These are phyloP conservation scores for Cucurbita pepo DNA, from an alignment of 306 rosid species.

Conservation along the genomic window DNA sequence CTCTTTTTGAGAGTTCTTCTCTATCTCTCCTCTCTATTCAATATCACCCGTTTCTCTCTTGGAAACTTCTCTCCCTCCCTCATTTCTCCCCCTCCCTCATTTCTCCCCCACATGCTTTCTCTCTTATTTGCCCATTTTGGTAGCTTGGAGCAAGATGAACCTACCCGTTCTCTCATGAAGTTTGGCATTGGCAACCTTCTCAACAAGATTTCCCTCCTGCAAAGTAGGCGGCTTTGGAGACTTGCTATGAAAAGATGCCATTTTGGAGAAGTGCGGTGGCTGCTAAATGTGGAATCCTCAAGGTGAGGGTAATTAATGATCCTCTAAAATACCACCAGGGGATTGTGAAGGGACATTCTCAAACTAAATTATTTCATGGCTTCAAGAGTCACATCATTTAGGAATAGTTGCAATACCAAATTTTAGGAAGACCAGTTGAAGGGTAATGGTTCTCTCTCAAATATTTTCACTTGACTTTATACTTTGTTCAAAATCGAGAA, in stretches of 20 bases:
- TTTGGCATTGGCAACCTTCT: neutral
- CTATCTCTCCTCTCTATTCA: neutral
- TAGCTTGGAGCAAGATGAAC: neutral
- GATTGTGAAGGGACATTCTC: neutral
- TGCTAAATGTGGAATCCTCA: neutral
- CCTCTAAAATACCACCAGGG: neutral
- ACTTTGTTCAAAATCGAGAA: neutral
- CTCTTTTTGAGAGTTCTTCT: neutral
- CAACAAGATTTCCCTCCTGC: neutral
- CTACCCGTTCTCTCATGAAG: neutral
- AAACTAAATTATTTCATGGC: neutral
- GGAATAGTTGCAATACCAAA: neutral
- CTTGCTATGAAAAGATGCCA: neutral
- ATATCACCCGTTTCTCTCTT: neutral
- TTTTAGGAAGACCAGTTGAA: neutral
- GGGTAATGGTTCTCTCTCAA: neutral
- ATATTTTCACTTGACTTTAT: too few relatives aligned
- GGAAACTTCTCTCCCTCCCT: too few relatives aligned
- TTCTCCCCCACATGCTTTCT: too few relatives aligned
- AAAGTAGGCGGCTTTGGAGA: neutral
- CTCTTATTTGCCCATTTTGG: neutral
- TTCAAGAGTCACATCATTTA: neutral
- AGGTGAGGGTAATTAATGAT: neutral
- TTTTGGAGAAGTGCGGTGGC: neutral
- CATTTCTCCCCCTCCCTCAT: too few relatives aligned